A percentile compares a stretch with the other conserved stretches of the same genome.
Conservation (phyloP, 345 rosid species). For the Arabidopsis arenosa region DNA sequence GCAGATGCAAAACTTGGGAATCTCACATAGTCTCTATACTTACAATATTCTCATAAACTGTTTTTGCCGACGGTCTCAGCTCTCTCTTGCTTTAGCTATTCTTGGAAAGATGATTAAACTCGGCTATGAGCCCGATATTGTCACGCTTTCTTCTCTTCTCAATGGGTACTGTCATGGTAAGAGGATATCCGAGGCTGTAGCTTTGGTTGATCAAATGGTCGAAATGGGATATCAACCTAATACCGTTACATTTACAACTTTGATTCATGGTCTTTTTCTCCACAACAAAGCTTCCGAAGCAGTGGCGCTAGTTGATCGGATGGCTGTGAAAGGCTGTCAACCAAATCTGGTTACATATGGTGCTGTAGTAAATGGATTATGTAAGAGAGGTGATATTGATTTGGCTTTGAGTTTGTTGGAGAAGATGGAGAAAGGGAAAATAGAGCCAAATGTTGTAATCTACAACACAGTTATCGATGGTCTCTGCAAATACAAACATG, state of each 20-base stretch:
- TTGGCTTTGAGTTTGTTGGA: neutral
- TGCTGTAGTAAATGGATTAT: neutral
- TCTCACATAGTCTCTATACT: neutral
- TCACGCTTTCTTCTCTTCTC: neutral
- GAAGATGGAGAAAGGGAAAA: neutral
- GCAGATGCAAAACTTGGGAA: neutral
- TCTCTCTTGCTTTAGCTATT: neutral
- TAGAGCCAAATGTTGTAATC: neutral
- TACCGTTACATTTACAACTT: neutral
- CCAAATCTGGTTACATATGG: neutral
- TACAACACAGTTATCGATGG: conserved; percentile 7
- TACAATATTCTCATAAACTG: neutral
- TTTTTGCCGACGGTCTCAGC: neutral
- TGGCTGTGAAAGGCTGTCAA: neutral
- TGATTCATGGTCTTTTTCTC: conserved; percentile 16
- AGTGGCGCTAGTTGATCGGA: neutral
- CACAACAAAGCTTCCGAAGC: neutral
- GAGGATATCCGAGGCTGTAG: neutral
- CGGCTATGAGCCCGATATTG: rapidly evolving
- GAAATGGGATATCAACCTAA: neutral
- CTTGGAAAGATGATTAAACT: conserved; percentile 23
- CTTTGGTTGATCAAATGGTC: conserved; percentile 3
- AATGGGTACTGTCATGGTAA: neutral
- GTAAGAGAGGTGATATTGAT: conserved; percentile 18
- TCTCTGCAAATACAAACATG: neutral